A percentile compares a stretch with the other conserved stretches of the same genome.
phyloP scores from a whole-genome alignment of 2,329 filamentous ascomycete species.

The Sclerotinia nivalis region DNA sequence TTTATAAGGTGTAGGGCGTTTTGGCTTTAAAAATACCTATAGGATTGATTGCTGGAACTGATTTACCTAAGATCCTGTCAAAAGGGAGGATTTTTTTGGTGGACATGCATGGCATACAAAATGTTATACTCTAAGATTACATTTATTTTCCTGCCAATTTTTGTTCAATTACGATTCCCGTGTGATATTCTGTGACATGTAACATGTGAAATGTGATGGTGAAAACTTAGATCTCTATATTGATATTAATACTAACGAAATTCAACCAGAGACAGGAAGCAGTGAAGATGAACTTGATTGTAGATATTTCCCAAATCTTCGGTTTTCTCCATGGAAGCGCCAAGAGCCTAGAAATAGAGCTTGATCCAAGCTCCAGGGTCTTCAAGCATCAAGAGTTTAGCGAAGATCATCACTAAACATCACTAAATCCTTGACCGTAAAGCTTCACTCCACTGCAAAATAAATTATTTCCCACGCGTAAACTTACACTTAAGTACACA shows the following conservation, averaged over 20 bases:
- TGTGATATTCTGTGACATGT: neutral
- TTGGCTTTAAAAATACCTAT: neutral
- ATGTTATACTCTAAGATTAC: neutral
- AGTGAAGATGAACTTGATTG: neutral
- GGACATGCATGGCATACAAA: neutral
- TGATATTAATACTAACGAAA: neutral
- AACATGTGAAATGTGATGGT: neutral
- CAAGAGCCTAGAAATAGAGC: constrained; percentile 4
- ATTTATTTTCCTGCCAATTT: neutral
- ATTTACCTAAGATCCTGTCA: neutral
- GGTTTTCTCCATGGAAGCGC: neutral
- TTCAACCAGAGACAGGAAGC: neutral
- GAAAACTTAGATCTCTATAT: neutral
- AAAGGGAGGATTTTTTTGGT: neutral
- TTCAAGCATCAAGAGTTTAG: constrained; percentile 7
- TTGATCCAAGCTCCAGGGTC: constrained; percentile 5
- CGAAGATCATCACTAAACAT: constrained; percentile 18
- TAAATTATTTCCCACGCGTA: neutral
- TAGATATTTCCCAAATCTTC: neutral
- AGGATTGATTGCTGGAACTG: neutral
- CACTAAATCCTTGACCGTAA: constrained; percentile 11
- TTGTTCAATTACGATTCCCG: neutral
- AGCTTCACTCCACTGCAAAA: constrained; percentile 14
- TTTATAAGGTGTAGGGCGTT: constrained; percentile 3
- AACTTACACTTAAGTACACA: neutral